Base-by-base conservation (phyloP, 2,329 filamentous ascomycete genomes). In the Zasmidium cellare region DNA sequence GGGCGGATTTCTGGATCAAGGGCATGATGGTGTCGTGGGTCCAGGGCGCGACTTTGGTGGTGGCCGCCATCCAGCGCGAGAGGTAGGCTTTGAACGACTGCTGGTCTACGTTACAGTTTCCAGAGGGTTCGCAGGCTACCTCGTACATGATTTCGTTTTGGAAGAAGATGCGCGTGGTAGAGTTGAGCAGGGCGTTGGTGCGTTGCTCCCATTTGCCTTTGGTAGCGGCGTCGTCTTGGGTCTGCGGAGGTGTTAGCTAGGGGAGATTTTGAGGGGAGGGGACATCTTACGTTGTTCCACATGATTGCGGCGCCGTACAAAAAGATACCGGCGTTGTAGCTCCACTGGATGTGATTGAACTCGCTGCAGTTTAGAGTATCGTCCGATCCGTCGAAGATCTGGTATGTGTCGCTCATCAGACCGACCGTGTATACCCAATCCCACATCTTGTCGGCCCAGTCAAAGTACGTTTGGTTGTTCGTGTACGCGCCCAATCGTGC, bases 11-110 rank as follows among this genome's bases (percentile, higher is more conserved):
- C 19, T 75, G 72, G 1, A 88, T 72, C 12, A 79, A 76, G 0
- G 81, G 78, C 68, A 83, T 76, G 59, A 88, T 77, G 3, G 69
- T 67, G 35, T 79, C 72, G 59, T 75, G 73, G 2, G 82, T 82
- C 65, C 80, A 85, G 0, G 85, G 84, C 0, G 83, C 84, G 57
- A 86, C 75, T 64, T 86, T 81, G 0, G 79, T 80, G 3, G 83
- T 79, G 2, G 80, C 77, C 14, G 83, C 83, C 75, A 82, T 74
- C 75, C 77, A 80, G 58, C 78, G 75, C 3, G 65, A 64, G 14
- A 90, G 77, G 72, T 79, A 79, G 20, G 76, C 78, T 68, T 74
- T 75, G 68, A 74, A 75, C 41, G 75, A 77, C 22, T 75, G 72
- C 62, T 79, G 77, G 61, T 80, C 78, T 45, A 71, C 67, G 67